A percentile compares a stretch with the other conserved stretches of the same genome.
These are phyloP conservation scores for Neofusicoccum laricinum DNA, from an alignment of 2,329 filamentous ascomycete genomes.

Conservation along the genomic window DNA sequence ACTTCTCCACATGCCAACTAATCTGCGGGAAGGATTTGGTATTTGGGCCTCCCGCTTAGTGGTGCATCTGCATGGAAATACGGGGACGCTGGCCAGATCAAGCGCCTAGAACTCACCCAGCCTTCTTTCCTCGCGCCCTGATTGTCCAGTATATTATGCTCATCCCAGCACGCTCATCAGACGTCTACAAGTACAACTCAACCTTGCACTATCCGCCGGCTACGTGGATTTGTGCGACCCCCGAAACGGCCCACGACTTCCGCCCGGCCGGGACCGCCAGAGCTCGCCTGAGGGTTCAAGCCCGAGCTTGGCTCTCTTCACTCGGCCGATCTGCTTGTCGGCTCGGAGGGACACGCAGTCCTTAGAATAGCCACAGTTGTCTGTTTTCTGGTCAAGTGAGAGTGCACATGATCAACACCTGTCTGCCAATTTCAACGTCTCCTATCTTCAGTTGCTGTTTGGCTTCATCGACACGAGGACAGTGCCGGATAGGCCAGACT, in stretches of 20 bases:
- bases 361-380: background rate
- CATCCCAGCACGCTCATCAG: background rate
- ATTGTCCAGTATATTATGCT: background rate
- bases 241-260: background rate
- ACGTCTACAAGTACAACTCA: background rate
- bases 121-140: background rate
- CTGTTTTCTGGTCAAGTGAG: no score
- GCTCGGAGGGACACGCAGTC: background rate
- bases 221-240: background rate
- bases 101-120: background rate
- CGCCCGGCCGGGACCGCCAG: background rate
- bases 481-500: no score
- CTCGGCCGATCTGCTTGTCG: background rate
- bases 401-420: background rate
- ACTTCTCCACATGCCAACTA: conserved; percentile 11
- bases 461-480: background rate
- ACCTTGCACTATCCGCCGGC: background rate
- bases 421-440: background rate
- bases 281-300: background rate
- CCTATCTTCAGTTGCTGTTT: background rate
- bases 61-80: background rate
- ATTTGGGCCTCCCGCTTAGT: background rate
- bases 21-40: background rate
- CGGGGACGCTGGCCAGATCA: conserved; percentile 4
- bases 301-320: background rate